phyloP scores from a whole-genome alignment of 2,329 filamentous ascomycete species.

The Knufia petricola region DNA sequence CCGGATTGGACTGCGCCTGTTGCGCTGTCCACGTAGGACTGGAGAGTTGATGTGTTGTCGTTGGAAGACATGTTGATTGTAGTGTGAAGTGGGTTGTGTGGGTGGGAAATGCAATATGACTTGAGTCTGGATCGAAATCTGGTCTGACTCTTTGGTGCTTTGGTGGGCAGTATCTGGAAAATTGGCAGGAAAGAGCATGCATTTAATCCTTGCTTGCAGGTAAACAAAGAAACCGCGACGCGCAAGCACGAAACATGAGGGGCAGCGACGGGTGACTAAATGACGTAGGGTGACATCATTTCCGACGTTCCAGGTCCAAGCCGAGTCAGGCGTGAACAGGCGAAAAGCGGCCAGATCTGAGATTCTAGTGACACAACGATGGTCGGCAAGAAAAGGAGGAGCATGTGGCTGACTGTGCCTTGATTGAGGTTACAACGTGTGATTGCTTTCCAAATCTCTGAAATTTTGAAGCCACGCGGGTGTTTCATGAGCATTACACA shows the following conservation, averaged over 20 bases:
- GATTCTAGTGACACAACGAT: not conserved
- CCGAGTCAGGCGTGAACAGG: not conserved
- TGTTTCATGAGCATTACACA: too few species aligned
- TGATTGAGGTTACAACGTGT: too few species aligned
- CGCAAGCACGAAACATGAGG: not conserved
- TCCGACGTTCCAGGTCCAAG: not conserved
- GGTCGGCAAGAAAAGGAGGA: too few species aligned
- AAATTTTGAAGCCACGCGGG: too few species aligned
- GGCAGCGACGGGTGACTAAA: not conserved
- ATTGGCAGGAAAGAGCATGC: not conserved
- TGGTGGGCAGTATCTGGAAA: not conserved
- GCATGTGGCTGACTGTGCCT: not conserved
- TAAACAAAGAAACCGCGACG: constrained; percentile 2
- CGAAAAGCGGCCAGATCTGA: not conserved
- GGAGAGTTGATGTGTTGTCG: constrained; percentile 57
- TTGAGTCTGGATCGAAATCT: not conserved
- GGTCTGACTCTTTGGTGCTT: not conserved
- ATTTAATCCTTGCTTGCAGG: not conserved
- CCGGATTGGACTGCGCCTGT: constrained; percentile 62
- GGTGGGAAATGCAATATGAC: not conserved
- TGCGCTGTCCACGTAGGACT: constrained; percentile 67
- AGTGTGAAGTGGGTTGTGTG: not conserved
- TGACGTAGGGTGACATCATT: constrained; percentile 8
- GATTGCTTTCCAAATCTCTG: too few species aligned
- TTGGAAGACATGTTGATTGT: constrained; percentile 7